These are phyloP conservation scores for Wilcoxina mikolae DNA, from an alignment of 495 filamentous ascomycete genomes.

Conservation along the genomic window DNA sequence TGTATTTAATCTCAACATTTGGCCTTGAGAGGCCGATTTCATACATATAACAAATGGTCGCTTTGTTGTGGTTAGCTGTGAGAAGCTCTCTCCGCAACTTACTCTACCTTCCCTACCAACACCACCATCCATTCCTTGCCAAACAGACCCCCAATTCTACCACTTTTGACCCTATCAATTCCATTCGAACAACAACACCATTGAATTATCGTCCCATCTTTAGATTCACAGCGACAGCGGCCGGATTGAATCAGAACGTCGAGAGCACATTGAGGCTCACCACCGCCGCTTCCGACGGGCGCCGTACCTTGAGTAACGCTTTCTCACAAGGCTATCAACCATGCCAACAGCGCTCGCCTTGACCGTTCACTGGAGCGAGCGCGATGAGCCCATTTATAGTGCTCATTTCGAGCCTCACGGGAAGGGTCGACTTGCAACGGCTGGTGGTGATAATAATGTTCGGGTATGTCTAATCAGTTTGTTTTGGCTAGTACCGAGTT, in stretches of 20 bases:
- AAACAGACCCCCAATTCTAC: background rate
- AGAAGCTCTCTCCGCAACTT: background rate
- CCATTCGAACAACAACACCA: background rate
- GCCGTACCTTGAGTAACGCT: background rate
- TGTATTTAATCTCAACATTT: no score
- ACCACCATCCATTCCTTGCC: background rate
- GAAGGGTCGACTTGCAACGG: slow-evolving; percentile 83
- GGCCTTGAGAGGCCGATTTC: no score
- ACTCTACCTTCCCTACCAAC: background rate
- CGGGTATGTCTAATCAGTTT: slow-evolving; percentile 44
- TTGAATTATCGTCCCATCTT: background rate
- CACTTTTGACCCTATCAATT: background rate
- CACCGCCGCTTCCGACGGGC: background rate
- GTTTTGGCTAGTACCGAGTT: background rate
- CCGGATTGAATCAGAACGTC: background rate
- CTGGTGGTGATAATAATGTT: slow-evolving; percentile 93
- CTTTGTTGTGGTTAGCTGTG: background rate
- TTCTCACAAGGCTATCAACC: slow-evolving; percentile 2
- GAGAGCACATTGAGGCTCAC: slow-evolving; percentile 2
- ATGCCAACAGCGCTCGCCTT: slow-evolving; percentile 51
- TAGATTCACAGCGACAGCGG: background rate
- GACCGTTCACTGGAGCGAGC: slow-evolving; percentile 91
- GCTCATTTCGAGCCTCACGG: slow-evolving; percentile 90
- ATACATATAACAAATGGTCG: background rate
- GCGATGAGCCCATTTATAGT: slow-evolving; percentile 87